Percentiles rank a stretch among this genome's conserved stretches.
Conservation (phyloP, 495 filamentous ascomycete species). For the Hypoxylon lienhwacheense region DNA sequence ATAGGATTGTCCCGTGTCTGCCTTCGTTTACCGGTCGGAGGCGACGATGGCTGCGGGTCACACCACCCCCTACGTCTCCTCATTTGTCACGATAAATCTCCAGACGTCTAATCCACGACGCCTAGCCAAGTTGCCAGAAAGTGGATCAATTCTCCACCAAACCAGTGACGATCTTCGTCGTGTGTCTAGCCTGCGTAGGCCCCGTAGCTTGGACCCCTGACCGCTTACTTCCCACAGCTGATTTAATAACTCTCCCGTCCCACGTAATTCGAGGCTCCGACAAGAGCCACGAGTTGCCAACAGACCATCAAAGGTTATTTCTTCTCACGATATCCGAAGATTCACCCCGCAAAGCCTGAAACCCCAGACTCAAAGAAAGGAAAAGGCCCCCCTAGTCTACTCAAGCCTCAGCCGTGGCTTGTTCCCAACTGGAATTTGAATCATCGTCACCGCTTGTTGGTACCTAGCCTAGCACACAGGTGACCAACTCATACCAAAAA, state of each 20-base stretch:
- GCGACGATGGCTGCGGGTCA: slow-evolving; percentile 29
- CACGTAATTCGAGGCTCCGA: slow-evolving; percentile 17
- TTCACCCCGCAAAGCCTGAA: slow-evolving; percentile 10
- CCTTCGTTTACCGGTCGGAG: slow-evolving; percentile 29
- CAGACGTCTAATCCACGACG: slow-evolving; percentile 30
- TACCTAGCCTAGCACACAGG: slow-evolving; percentile 9
- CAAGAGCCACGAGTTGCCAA: slow-evolving; percentile 31
- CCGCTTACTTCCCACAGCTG: slow-evolving; percentile 20
- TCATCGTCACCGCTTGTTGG: slow-evolving; percentile 20
- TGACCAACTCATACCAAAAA: slow-evolving; percentile 1
- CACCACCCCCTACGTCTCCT: slow-evolving; percentile 34
- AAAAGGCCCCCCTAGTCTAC: slow-evolving; percentile 3
- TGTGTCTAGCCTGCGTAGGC: slow-evolving; percentile 26
- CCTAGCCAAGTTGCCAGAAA: slow-evolving; percentile 30
- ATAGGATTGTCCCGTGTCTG: slow-evolving; percentile 26
- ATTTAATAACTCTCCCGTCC: slow-evolving; percentile 28
- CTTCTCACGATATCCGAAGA: slow-evolving; percentile 17
- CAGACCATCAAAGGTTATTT: slow-evolving; percentile 27
- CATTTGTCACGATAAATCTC: slow-evolving; percentile 38
- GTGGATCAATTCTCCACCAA: slow-evolving; percentile 32
- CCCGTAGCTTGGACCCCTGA: slow-evolving; percentile 28
- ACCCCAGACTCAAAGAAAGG: slow-evolving; percentile 3
- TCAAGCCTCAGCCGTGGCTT: slow-evolving; percentile 20
- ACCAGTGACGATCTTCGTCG: slow-evolving; percentile 18
- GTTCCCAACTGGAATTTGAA: slow-evolving; percentile 19